Evolutionary conservation across 352 stramenopile genomes (phyloP), one percentile per base, ranked within the genome.

Genomic region (Pythium insidiosum): DNA sequence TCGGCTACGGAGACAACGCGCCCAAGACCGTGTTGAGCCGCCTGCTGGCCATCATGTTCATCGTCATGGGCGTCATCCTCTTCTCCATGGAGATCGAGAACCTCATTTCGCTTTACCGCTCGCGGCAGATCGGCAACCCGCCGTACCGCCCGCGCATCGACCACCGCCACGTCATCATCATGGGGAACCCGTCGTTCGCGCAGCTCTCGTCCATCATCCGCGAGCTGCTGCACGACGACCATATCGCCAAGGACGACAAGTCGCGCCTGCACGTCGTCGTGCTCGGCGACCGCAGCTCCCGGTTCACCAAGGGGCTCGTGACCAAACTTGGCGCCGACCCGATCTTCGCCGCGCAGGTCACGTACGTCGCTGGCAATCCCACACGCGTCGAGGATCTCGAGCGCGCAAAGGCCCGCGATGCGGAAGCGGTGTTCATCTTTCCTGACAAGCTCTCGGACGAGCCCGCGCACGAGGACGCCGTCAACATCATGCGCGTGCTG

Each of bases 11-110:
- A 15, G 84, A 95, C 59, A 90, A 92, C 33, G 39, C 76, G 1
- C 81, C 84, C 20, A 74, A 88, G 51, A 90, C 78, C 9, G 82
- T 91, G 15, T 65, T 84, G n/a, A 88, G 77, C 20, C 67, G 84
- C 2, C 58, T 92, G 26, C 66, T 94, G 23, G 77, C 72, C 10
- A 92, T 95, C 58, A 81, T 89, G 61, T 92, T 95, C 47, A 93
- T 95, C 47, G 66, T 90, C 40, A 85, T 90, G 57, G 79, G 80
- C 30, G 70, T 95, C 37, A 80, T 94, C 43, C 50, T 94, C 39
- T 91, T 95, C 29, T 91, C 81, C 0, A 87, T 88, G 65, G 79
- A 95, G 60, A 91, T 91, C 29, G 78, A 92, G 38, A 91, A 89
- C 49, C 57, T 95, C 12, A 83, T 92, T 42, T 80, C 65, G n/a